These are phyloP conservation scores for Kodamaea kakaduensis DNA, from an alignment of 805 yeast genomes.

Conservation along the genomic window DNA sequence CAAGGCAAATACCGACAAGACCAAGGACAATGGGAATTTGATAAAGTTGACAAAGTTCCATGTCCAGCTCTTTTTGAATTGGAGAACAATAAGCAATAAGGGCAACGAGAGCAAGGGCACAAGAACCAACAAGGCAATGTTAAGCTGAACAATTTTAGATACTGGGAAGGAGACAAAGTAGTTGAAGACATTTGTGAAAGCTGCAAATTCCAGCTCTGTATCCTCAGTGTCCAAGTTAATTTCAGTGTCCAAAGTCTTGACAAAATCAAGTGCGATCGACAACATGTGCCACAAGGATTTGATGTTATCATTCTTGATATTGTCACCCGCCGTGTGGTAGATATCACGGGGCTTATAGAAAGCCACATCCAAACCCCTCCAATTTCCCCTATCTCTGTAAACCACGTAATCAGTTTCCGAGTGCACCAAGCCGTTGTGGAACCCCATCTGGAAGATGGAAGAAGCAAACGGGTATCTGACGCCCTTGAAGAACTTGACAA, in stretches of 20 bases:
- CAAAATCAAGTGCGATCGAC: constrained; percentile 60
- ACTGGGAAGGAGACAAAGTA: constrained; percentile 53
- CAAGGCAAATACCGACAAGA: constrained; percentile 37
- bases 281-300: constrained; percentile 85
- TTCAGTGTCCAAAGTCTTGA: constrained; percentile 36
- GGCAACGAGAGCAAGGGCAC: constrained; percentile 53
- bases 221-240: constrained; percentile 31
- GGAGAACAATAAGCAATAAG: constrained; percentile 45
- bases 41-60: constrained; percentile 36
- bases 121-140: constrained; percentile 47
- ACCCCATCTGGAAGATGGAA: constrained; percentile 81
- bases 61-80: constrained; percentile 46
- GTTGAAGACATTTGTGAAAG: constrained; percentile 65
- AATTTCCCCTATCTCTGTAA: constrained; percentile 55
- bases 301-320: constrained; percentile 56
- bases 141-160: constrained; percentile 45
- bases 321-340: constrained; percentile 78
- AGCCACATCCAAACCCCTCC: constrained; percentile 87
- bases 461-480: constrained; percentile 72
- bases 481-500: constrained; percentile 52
- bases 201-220: constrained; percentile 37
- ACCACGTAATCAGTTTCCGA: constrained; percentile 86
- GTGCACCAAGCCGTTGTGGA: constrained; percentile 62
- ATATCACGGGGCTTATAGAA: constrained; percentile 80
- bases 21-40: constrained; percentile 59